phyloP scores from a whole-genome alignment of 108 stramenopile genomes.

The Licmophora abbreviata region DNA sequence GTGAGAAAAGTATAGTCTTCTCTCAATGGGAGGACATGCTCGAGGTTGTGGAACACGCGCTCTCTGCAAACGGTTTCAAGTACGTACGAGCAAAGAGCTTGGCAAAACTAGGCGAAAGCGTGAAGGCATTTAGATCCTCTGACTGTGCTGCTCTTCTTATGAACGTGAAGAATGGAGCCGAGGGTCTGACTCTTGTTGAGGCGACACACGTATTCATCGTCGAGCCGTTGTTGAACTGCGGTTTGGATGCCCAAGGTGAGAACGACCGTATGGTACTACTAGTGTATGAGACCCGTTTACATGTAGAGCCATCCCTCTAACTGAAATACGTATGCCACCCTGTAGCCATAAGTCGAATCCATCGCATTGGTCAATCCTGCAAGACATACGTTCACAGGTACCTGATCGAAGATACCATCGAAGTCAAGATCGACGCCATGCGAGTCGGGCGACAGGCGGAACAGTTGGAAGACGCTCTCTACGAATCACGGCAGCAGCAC shows the following conservation, averaged over 20 bases:
- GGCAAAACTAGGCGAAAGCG: constrained; percentile 23
- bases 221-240: constrained; percentile 73
- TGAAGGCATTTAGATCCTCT: constrained; percentile 20
- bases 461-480: constrained; percentile 25
- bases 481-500: constrained; percentile 4
- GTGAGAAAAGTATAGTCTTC: constrained; percentile 72
- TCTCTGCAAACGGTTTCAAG: constrained; percentile 31
- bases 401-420: constrained; percentile 68
- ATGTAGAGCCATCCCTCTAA: too few relatives aligned
- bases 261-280: too few relatives aligned
- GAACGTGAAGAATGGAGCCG: constrained; percentile 73
- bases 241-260: too few relatives aligned
- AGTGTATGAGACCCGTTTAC: too few relatives aligned
- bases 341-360: constrained; percentile 49
- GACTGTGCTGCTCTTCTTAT: constrained; percentile 45
- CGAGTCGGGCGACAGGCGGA: constrained; percentile 31
- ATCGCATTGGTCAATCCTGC: constrained; percentile 66
- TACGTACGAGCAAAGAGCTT: constrained; percentile 32
- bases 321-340: too few relatives aligned
- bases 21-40: constrained; percentile 84
- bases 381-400: constrained; percentile 71
- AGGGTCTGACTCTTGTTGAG: constrained; percentile 76
- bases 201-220: constrained; percentile 82
- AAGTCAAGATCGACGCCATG: constrained; percentile 60
- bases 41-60: constrained; percentile 58